Base-by-base conservation (phyloP, 2,329 filamentous ascomycete species). In the Hansfordia pulvinata region DNA sequence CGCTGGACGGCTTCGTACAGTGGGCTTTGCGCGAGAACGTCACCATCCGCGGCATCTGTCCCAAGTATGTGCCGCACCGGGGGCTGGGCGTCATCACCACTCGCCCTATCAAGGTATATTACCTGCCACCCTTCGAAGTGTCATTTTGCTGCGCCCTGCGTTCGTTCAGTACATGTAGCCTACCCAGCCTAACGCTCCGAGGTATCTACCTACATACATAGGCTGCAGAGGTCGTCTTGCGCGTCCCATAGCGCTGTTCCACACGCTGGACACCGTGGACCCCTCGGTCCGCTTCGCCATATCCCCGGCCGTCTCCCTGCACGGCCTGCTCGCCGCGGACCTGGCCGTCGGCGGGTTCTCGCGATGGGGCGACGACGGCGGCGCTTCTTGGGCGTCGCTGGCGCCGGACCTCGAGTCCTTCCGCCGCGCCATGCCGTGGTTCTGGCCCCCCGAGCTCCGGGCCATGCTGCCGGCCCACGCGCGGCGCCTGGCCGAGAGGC, bases 81-180 rank as follows among this genome's bases (percentile, higher is more conserved):
- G 23, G 23, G 14, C 16, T 14, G 10, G 23, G 23, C 14, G 23
- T 24, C 23, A 17, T 24, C 5, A 16, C 23, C 6, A 13, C 23
- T n/a, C 23, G 23, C 23, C 14, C 16, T n/a, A 11, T 24, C 23
- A 24, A 24, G 23, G 23, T 24, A 24, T 6, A 10, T n/a, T n/a
- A n/a, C n/a, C n/a, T n/a, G n/a, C n/a, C n/a, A n/a, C n/a, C n/a
- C n/a, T n/a, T n/a, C n/a, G n/a, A n/a, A n/a, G n/a, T n/a, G n/a
- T n/a, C n/a, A n/a, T n/a, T n/a, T n/a, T n/a, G n/a, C n/a, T n/a
- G n/a, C n/a, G n/a, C n/a, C n/a, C n/a, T n/a, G n/a, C n/a, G n/a
- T n/a, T n/a, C n/a, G n/a, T n/a, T n/a, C n/a, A n/a, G n/a, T n/a
- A n/a, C n/a, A n/a, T n/a, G n/a, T n/a, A n/a, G n/a, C n/a, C n/a